Evolutionary conservation across 2,329 filamentous ascomycete species (phyloP), one percentile per base, ranked within the genome.

Genomic region (Pestalotiopsis sp.): DNA sequence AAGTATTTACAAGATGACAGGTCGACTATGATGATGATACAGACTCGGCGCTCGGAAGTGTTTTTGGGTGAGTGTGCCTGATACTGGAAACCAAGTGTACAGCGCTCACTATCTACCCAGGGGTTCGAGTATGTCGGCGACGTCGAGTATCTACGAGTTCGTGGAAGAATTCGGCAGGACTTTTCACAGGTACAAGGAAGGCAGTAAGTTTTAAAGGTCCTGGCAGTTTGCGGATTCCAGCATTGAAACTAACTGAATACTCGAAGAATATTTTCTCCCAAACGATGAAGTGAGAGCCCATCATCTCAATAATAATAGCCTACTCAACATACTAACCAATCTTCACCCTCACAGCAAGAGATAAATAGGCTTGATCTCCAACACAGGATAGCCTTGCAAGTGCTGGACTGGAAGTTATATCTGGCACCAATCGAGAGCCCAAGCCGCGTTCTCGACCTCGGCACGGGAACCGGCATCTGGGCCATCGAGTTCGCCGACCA

Each of bases 401-500:
- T 82, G 1, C 80, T 83, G 57, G 76, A 79, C 45, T 82, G 83
- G 63, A 78, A 79, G 56, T 79, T 87, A 4, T 81, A 81, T 72
- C 77, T 83, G 14, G 81, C 84, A 6, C 85, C 86, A 3, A 74
- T 85, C 13, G 72, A 77, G 2, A 74, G 80, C 5, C 80, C 81
- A 1, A 78, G 78, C 52, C 77, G 80, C 25, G 81, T 83, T 23
- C 78, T 88, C 5, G 86, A 87, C 73, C 75, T 87, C 20, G 86
- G 85, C 3, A 87, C 85, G 0, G 85, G 85, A 14, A 86, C 83
- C 3, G 85, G 85, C 7, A 81, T 83, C 61, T 88, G 85, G 85
- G 83, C 85, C 2, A 80, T 85, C n/a, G 82, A 85, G 56, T 83
- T 85, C 71, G 82, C 82, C 23, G 79, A 82, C 67, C 75, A 82